Base-by-base conservation (phyloP, 2,329 filamentous ascomycete species). In the Aschersonia sp. region DNA sequence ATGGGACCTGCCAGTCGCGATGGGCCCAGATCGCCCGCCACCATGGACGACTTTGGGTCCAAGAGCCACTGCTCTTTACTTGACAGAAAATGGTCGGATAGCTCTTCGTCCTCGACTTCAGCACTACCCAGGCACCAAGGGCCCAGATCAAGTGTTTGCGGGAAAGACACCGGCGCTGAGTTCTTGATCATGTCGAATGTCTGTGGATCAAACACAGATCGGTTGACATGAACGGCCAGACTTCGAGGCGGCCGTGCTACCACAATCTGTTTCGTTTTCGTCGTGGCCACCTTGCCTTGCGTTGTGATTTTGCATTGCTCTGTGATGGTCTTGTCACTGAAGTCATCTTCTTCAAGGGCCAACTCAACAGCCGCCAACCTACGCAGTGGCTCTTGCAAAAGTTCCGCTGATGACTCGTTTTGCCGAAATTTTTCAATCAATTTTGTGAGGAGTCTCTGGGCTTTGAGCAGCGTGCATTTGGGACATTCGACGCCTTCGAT, bases 401-500 rank as follows among this genome's bases (percentile, higher is more conserved):
- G 66, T 47, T 77, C 71, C 8, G 73, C 68, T 22, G 69, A 65
- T 8, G 57, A 52, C 1, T 57, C 60, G 0, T 56, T 55, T 1
- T 62, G 60, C 35, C 61, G 61, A 42, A 65, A 60, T 50, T 63
- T 64, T 22, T 70, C 63, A 2, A 75, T 55, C 1, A 82, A 57
- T 7, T 65, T 68, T 1, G 62, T 65, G 44, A 82, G 60, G 1
- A 77, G 60, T 7, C 62, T 60, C 49, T 72, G 68, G 14, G 68
- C 66, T 48, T 75, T 75, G 7, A 89, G 64, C 1, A 96, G 73
- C 0, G 90, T 95, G 64, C 92, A 98, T 57, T 90, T 94, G 12
- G 82, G 78, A 63, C 92, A 98, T 58, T 96, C 84, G 2, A 97
- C 89, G 0, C 87, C 87, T 54, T 87, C 81, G 49, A 98, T 95